These are phyloP conservation scores for Taphrina confusa DNA, from an alignment of 1,139 yeast species.

Conservation along the genomic window DNA sequence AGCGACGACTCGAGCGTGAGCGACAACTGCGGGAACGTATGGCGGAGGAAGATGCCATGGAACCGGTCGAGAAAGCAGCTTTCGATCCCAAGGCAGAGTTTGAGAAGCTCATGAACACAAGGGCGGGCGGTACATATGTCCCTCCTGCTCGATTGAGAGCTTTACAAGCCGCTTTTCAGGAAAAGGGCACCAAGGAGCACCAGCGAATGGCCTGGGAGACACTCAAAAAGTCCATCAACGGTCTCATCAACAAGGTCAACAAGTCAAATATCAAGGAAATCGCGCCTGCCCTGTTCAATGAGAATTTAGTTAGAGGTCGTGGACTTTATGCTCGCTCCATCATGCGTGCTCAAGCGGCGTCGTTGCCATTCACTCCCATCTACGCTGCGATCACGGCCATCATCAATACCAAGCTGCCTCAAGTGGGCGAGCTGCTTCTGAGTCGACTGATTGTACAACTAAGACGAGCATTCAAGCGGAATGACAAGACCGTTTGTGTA, in stretches of 20 bases:
- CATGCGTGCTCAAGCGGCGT: constrained; percentile 58
- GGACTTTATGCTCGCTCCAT: constrained; percentile 61
- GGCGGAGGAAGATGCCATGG: constrained; percentile 34
- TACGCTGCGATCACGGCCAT: constrained; percentile 63
- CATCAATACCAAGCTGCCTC: constrained; percentile 68
- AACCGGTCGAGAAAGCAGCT: constrained; percentile 34
- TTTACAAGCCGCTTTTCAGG: constrained; percentile 49
- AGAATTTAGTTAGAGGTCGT: constrained; percentile 61
- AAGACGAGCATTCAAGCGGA: constrained; percentile 56
- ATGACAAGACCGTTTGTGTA: constrained; percentile 53
- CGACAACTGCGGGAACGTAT: constrained; percentile 43
- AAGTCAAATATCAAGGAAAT: constrained; percentile 54
- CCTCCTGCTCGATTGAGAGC: constrained; percentile 57
- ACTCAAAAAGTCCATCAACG: constrained; percentile 54
- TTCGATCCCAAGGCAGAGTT: constrained; percentile 49
- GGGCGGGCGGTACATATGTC: constrained; percentile 54
- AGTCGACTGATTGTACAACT: constrained; percentile 62
- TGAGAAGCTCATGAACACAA: constrained; percentile 48
- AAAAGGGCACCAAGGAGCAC: constrained; percentile 47
- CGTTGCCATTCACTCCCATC: constrained; percentile 52
- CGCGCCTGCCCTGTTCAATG: constrained; percentile 54
- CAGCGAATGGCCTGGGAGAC: constrained; percentile 61
- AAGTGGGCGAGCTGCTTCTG: constrained; percentile 62
- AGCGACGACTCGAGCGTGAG: constrained; percentile 43
- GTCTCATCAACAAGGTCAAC: constrained; percentile 54